Base-by-base conservation (phyloP, 2,329 filamentous ascomycete species). In the Penicillium vulpinum region DNA sequence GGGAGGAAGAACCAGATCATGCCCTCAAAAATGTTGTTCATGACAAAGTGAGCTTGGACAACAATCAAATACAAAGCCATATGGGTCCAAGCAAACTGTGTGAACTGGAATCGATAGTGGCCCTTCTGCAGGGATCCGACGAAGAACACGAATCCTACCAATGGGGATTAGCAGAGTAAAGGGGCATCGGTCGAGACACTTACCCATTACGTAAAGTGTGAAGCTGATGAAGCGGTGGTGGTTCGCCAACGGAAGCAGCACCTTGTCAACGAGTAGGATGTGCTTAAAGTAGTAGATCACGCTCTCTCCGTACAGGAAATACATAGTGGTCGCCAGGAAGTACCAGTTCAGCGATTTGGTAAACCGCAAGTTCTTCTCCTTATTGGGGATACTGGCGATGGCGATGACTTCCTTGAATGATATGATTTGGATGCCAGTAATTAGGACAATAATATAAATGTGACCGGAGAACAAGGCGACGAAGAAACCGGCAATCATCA, bases 221-320 rank as follows among this genome's bases (percentile, higher is more conserved):
- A 99, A 97, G 81, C 92, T 96, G 75, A 99, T 97, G 81, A 99
- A 99, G 66, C 94, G 86, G 75, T 99, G 94, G 79, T 99, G 94
- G 16, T 93, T 97, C 53, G 94, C 92, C 73, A 99, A 87, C 9
- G 94, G 94, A 56, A 97, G 81, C 60, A 99, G 81, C 44, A 97
- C 90, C 75, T 89, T 91, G 77, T 99, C 94, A 44, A 99, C 92
- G 57, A 99, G 80, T 41, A 99, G 87, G 65, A 99, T 93, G 74
- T 99, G 94, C 83, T 99, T 99, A 80, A 99, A 99, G 79, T 99
- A 99, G 80, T 99, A 99, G 70, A 99, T 96, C 71, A 99, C 93
- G 69, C 91, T 97, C 79, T 99, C 94, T 71, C 94, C 94, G 73
- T 99, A 99, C 49, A 99, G 82, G 68, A 96, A 99, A 81, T 99